These are phyloP conservation scores for Penicillium occitanis DNA, from an alignment of 2,329 filamentous ascomycete genomes.

Conservation along the genomic window DNA sequence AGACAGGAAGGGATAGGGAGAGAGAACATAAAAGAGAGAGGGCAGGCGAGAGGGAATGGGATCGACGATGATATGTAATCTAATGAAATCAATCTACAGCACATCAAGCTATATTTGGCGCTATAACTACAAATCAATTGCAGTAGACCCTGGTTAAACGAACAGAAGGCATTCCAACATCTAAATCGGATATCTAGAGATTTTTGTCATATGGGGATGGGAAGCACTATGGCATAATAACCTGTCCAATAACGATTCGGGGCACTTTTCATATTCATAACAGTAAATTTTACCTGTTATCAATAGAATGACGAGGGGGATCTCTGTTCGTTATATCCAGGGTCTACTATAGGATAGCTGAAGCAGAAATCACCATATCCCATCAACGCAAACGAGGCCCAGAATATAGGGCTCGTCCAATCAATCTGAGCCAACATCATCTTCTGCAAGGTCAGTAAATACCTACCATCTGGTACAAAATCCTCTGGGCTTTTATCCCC, in stretches of 20 bases:
- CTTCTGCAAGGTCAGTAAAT: conserved; percentile 24
- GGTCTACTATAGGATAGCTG: neutral
- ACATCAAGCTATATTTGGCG: neutral
- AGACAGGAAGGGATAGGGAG: conserved; percentile 46
- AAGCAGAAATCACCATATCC: conserved; percentile 29
- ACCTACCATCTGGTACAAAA: conserved; percentile 27
- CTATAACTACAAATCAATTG: neutral
- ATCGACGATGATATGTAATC: conserved; percentile 24
- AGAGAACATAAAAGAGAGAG: conserved; percentile 39
- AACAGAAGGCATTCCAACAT: too few relatives aligned
- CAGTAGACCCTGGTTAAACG: too few relatives aligned
- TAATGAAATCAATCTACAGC: conserved; percentile 1
- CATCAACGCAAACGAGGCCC: conserved; percentile 28
- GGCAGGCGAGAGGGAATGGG: conserved; percentile 39
- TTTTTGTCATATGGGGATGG: too few relatives aligned
- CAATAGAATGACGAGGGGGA: too few relatives aligned
- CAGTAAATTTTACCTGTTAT: too few relatives aligned
- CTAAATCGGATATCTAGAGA: too few relatives aligned
- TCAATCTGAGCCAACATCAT: conserved; percentile 28
- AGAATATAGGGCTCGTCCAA: conserved; percentile 29
- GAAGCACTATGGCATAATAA: too few relatives aligned
- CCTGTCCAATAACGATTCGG: too few relatives aligned
- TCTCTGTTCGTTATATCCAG: too few relatives aligned
- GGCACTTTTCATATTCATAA: too few relatives aligned
- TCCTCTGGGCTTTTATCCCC: conserved; percentile 20